Evolutionary conservation across 1,284 basidiomycete species (phyloP), one percentile per base, ranked within the genome.

Genomic region (Clitocybe nebularis): DNA sequence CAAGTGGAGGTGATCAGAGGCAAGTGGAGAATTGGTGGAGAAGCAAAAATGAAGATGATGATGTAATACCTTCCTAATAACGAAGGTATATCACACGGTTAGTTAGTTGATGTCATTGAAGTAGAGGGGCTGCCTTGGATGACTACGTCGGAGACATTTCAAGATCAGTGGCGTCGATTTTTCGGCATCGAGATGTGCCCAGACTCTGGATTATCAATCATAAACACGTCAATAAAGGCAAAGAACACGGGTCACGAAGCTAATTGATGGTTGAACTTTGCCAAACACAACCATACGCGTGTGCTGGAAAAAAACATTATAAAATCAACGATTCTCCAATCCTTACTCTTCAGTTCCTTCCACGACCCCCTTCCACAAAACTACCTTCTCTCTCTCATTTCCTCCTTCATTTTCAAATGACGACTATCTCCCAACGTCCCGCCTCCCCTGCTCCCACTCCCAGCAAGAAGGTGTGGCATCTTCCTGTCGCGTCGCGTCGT

Each of bases 381-480:
- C 30, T 37, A 35, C 36, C 36, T 23, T 45, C 21, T 13, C 39
- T 30, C 39, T 42, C 17, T 17, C 41, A 32, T 40, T 28, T 41
- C 19, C 47, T 35, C 22, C 33, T 43, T 41, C 52, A 58, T 62
- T 50, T 37, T 17, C 5, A 36, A 43, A 36, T 59, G 42, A 43
- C 58, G 23, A 23, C 49, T 23, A 17, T 49, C 28, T 5, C 36
- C 1, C 11, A 20, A 36, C 63, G 61, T 44, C 44, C 59, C 21
- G 39, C 54, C 14, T 59, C 65, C 20, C 62, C 64, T 16, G 59
- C 48, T 6, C 57, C 59, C 5, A 69, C 69, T 0, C 70, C 71
- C 6, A 70, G 66, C 56, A 73, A 72, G 51, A 63, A 67, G 63
- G 71, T 71, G 44, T 20, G 54, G 49, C 28, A 36, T 29, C 14